phyloP scores from a whole-genome alignment of 192 early-diverging fungal species.

The Blastocladiella britannica region DNA sequence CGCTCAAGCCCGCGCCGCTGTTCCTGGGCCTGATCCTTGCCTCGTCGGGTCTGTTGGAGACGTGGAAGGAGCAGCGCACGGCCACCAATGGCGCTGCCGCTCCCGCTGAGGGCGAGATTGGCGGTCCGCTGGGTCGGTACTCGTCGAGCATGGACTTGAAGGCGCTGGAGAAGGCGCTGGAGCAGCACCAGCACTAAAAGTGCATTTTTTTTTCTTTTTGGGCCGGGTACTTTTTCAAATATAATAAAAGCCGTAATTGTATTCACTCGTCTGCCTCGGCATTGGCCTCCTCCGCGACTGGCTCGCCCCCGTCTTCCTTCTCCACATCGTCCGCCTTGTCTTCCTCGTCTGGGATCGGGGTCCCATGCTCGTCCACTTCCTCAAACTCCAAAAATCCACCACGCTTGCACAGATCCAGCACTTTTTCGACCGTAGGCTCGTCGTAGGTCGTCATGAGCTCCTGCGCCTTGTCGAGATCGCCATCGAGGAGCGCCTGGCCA shows the following conservation, averaged over 20 bases:
- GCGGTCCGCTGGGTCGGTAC: not conserved
- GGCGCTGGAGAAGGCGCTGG: no score
- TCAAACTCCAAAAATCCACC: constrained; percentile 34
- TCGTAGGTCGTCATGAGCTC: not conserved
- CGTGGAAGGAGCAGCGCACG: constrained; percentile 11
- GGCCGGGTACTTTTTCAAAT: no score
- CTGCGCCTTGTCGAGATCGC: not conserved
- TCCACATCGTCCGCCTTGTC: no score
- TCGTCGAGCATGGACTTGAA: not conserved
- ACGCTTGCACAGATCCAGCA: not conserved
- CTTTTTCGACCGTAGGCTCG: not conserved
- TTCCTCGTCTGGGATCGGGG: no score
- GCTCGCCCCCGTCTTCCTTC: no score
- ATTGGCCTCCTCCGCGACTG: no score
- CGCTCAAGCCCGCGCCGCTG: constrained; percentile 69
- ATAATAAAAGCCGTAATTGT: no score
- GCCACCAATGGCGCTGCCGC: not conserved
- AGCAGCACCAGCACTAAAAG: no score
- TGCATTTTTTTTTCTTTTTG: no score
- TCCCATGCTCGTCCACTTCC: constrained; percentile 50
- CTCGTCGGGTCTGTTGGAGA: constrained; percentile 45
- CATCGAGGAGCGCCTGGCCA: not conserved
- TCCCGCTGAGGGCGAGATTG: not conserved
- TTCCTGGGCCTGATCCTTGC: constrained; percentile 88
- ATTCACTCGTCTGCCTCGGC: no score